These are phyloP conservation scores for Curvularia verruculosa DNA, from an alignment of 2,329 filamentous ascomycete species.

Conservation along the genomic window DNA sequence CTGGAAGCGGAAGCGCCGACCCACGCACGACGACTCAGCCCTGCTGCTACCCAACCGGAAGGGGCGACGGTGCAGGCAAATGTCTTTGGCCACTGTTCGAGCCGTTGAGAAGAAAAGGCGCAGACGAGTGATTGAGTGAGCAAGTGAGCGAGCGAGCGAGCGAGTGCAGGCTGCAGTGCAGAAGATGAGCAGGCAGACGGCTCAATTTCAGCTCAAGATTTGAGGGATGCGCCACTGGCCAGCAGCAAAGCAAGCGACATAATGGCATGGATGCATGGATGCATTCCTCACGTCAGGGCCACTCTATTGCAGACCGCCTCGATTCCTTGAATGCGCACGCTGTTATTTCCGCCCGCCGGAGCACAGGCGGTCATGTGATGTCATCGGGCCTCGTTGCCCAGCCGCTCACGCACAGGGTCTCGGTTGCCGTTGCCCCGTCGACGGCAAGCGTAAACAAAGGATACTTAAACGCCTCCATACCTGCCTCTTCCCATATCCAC, in stretches of 20 bases:
- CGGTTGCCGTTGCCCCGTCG: conserved; percentile 36
- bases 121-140: neutral
- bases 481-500: conserved; percentile 26
- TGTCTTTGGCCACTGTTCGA: neutral
- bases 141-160: too few species aligned
- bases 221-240: conserved; percentile 1
- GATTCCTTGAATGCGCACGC: neutral
- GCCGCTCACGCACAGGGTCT: conserved; percentile 21
- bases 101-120: neutral
- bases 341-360: conserved; percentile 15
- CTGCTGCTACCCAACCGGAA: conserved; percentile 10
- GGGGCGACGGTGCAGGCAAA: neutral
- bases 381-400: conserved; percentile 28
- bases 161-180: neutral
- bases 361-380: conserved; percentile 32
- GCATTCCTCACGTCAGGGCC: neutral
- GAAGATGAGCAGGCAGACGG: neutral
- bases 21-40: conserved; percentile 19
- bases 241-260: conserved; percentile 6
- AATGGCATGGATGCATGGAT: conserved; percentile 3
- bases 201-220: neutral
- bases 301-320: neutral
- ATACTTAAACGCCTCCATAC: conserved; percentile 41
- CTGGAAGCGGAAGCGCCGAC: conserved; percentile 23
- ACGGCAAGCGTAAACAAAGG: conserved; percentile 44